Percentiles rank a stretch among this genome's conserved stretches.
Conservation (phyloP, 257 asterid species). For the Lavandula angustifolia region DNA sequence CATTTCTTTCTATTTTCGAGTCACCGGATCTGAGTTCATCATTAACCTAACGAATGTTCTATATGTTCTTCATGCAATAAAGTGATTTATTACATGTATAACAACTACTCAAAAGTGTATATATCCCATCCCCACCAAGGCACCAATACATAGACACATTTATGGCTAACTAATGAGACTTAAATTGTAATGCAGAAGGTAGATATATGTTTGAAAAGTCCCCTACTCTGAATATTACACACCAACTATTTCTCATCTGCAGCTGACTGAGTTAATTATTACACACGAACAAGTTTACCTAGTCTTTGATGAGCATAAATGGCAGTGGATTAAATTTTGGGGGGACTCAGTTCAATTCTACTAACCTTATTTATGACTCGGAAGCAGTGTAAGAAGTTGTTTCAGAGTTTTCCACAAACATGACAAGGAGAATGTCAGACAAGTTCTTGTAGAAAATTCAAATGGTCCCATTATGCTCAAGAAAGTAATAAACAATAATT, state of each 20-base stretch:
- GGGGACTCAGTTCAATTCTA: constrained; percentile 31
- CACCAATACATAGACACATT: constrained; percentile 4
- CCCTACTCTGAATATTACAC: not conserved
- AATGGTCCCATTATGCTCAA: not conserved
- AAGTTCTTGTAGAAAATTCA: not conserved
- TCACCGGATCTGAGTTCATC: too few species aligned
- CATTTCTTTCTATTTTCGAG: too few species aligned
- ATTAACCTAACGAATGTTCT: not conserved
- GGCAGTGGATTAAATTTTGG: not conserved
- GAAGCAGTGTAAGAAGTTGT: not conserved
- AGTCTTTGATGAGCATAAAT: constrained; percentile 3
- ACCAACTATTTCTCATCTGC: too few species aligned
- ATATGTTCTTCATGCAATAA: not conserved
- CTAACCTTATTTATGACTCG: constrained; percentile 35
- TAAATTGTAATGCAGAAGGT: constrained; percentile 20
- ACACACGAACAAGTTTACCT: not conserved
- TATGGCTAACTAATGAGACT: not conserved
- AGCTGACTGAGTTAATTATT: not conserved
- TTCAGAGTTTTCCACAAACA: too few species aligned
- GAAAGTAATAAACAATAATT: not conserved
- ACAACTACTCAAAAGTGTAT: too few species aligned
- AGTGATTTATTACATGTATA: not conserved
- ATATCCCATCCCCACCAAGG: not conserved
- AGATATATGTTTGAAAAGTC: constrained; percentile 20
- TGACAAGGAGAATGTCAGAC: too few species aligned